Conservation (phyloP, 495 filamentous ascomycete species). For the Clavariopsis aquatica region DNA sequence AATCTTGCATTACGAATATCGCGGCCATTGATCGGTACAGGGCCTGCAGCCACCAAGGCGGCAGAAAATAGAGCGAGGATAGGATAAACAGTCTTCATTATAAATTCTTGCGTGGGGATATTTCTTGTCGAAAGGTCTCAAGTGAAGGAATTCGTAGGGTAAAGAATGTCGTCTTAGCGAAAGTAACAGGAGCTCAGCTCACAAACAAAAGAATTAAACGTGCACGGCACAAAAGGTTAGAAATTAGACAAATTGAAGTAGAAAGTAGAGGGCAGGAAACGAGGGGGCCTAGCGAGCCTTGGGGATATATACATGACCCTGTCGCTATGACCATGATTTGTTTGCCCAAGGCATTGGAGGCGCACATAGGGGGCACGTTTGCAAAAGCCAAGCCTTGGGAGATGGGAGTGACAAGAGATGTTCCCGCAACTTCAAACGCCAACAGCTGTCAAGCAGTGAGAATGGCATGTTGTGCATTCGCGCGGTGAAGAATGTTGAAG, state of each 20-base stretch:
- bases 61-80: not conserved
- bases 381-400: not conserved
- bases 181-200: slow-evolving; percentile 3
- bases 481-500: not conserved
- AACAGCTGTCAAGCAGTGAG: not conserved
- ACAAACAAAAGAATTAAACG: slow-evolving; percentile 1
- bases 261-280: not conserved
- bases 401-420: not conserved
- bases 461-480: not conserved
- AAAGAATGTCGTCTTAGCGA: not conserved
- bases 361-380: not conserved
- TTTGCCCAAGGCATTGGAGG: not conserved
- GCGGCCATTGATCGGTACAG: not conserved
- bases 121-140: not conserved
- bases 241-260: not conserved
- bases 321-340: not conserved
- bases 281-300: not conserved
- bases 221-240: not conserved
- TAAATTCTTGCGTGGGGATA: not conserved
- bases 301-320: slow-evolving; percentile 1
- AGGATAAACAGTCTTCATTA: slow-evolving; percentile 2
- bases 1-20: slow-evolving; percentile 4
- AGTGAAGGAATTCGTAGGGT: not conserved
- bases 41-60: not conserved
- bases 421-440: not conserved